phyloP scores from a whole-genome alignment of 2,329 filamentous ascomycete genomes.

The Xylariaceae sp. region DNA sequence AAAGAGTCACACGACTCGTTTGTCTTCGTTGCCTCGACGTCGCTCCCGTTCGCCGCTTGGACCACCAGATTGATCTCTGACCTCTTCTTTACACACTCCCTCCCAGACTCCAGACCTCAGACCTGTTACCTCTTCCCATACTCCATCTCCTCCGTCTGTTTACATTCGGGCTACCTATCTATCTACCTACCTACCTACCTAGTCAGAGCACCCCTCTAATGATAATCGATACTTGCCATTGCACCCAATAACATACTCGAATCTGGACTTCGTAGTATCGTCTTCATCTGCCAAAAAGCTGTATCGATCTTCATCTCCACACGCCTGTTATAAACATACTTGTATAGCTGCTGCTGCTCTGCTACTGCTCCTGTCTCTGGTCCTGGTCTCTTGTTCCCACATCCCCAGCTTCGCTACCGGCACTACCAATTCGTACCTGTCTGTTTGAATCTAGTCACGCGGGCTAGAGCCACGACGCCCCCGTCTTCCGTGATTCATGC shows the following conservation, averaged over 20 bases:
- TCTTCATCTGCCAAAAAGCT: background rate
- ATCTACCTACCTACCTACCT: background rate
- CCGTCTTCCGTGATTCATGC: slow-evolving; percentile 26
- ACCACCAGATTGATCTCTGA: background rate
- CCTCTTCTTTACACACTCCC: background rate
- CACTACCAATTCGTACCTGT: slow-evolving; percentile 10
- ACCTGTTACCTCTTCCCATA: no score
- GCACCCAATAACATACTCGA: background rate
- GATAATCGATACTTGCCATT: slow-evolving; percentile 11
- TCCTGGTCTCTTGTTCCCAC: slow-evolving; percentile 3
- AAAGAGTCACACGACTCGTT: slow-evolving; percentile 9
- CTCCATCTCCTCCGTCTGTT: background rate
- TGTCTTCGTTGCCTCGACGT: slow-evolving; percentile 18
- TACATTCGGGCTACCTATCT: background rate
- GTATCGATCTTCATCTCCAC: background rate
- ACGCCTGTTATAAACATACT: no score
- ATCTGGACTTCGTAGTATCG: background rate
- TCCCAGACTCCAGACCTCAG: background rate
- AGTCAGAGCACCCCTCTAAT: slow-evolving; percentile 4
- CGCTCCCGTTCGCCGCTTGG: slow-evolving; percentile 19
- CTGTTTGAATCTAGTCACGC: slow-evolving; percentile 15
- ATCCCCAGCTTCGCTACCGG: slow-evolving; percentile 14
- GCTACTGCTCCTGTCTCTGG: background rate
- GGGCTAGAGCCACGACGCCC: slow-evolving; percentile 20
- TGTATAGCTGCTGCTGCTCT: background rate